Percentiles rank a stretch among this genome's conserved stretches.
Conservation (phyloP, 2,329 filamentous ascomycete genomes). For the Aspergillus texensis region DNA sequence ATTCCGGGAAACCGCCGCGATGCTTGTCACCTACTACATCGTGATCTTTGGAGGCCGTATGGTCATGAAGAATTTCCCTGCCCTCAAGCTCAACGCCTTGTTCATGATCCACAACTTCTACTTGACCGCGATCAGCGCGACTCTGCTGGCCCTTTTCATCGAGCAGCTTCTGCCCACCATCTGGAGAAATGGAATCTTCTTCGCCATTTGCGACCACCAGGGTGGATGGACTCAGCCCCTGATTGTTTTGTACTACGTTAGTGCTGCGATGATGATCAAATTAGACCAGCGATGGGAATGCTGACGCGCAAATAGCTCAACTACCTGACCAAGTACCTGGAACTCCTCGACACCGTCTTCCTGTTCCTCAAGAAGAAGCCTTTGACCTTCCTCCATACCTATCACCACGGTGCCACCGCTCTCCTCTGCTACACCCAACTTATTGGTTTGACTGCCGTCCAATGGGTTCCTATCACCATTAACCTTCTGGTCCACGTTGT, state of each 20-base stretch:
- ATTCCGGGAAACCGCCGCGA: slow-evolving; percentile 75
- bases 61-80: slow-evolving; percentile 82
- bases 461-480: slow-evolving; percentile 90
- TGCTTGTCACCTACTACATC: slow-evolving; percentile 86
- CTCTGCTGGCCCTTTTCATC: slow-evolving; percentile 79
- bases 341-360: slow-evolving; percentile 94
- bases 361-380: slow-evolving; percentile 99
- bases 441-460: slow-evolving; percentile 87
- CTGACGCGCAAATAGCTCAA: slow-evolving; percentile 70
- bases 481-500: slow-evolving; percentile 95
- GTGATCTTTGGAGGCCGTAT: slow-evolving; percentile 92
- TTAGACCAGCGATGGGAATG: slow-evolving; percentile 13
- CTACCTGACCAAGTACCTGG: slow-evolving; percentile 97
- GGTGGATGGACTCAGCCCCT: slow-evolving; percentile 94
- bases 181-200: slow-evolving; percentile 79
- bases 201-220: slow-evolving; percentile 73
- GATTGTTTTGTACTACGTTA: slow-evolving; percentile 94
- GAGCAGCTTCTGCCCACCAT: slow-evolving; percentile 89
- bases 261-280: slow-evolving; percentile 40
- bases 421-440: slow-evolving; percentile 98
- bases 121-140: slow-evolving; percentile 80
- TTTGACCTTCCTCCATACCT: slow-evolving; percentile 97
- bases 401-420: slow-evolving; percentile 96
- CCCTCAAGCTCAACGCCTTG: slow-evolving; percentile 82
- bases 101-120: slow-evolving; percentile 98